Conservation (phyloP, 2,329 filamentous ascomycete genomes). For the Neurospora sp. region DNA sequence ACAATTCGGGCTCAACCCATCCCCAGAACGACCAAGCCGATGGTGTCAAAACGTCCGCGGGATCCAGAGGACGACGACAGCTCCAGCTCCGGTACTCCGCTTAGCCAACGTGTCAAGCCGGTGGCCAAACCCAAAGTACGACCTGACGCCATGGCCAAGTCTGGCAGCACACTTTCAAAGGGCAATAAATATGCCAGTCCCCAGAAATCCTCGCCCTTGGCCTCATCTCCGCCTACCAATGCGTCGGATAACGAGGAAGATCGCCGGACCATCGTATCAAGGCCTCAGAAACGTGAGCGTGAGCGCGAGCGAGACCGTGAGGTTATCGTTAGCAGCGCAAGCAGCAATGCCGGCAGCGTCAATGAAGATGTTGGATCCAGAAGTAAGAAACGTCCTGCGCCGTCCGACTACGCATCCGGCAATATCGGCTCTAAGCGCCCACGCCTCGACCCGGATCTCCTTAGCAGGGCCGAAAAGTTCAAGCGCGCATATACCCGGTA, state of each 20-base stretch:
- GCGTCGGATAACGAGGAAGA: conserved; percentile 49
- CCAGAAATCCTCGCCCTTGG: conserved; percentile 51
- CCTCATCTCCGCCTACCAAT: conserved; percentile 56
- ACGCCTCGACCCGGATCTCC: conserved; percentile 35
- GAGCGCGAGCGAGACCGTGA: conserved; percentile 12
- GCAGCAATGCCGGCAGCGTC: conserved; percentile 21
- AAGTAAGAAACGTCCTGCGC: conserved; percentile 12
- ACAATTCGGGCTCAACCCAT: conserved; percentile 20
- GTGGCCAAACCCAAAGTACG: conserved; percentile 9
- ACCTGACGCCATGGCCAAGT: background rate
- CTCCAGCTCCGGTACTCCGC: conserved; percentile 48
- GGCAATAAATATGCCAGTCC: conserved; percentile 40
- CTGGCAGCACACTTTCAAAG: conserved; percentile 22
- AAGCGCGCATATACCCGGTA: conserved; percentile 48
- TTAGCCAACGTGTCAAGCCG: conserved; percentile 47
- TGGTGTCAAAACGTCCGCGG: conserved; percentile 39
- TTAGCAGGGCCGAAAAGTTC: conserved; percentile 45
- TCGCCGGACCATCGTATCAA: conserved; percentile 15
- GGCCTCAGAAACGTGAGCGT: conserved; percentile 13
- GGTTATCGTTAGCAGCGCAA: conserved; percentile 16
- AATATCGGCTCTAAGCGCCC: conserved; percentile 28
- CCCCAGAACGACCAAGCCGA: conserved; percentile 21
- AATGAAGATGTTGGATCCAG: conserved; percentile 1
- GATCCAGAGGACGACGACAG: conserved; percentile 45
- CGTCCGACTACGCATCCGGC: conserved; percentile 13